These are phyloP conservation scores for Deakozyma indianensis DNA, from an alignment of 805 yeast genomes.

Conservation along the genomic window DNA sequence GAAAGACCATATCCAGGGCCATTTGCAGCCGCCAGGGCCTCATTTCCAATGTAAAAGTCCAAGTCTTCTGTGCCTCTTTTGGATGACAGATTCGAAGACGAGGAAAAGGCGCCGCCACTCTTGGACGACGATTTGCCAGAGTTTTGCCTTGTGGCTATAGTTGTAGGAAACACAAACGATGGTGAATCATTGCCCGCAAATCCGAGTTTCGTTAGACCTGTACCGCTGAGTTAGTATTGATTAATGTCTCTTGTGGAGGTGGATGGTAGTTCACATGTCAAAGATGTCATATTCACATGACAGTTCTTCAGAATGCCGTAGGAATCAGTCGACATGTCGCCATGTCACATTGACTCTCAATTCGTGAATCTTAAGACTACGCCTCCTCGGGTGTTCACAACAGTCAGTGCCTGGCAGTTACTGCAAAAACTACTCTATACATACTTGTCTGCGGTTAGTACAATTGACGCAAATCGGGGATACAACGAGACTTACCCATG, in stretches of 20 bases:
- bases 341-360: no score
- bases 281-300: no score
- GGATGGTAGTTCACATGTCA: no score
- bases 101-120: constrained; percentile 7
- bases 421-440: no score
- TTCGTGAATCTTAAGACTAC: no score
- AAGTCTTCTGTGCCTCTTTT: constrained; percentile 88
- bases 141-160: constrained; percentile 55
- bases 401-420: no score
- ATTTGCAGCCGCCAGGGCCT: constrained; percentile 81
- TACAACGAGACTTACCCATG: constrained; percentile 59
- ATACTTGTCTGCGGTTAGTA: constrained; percentile 4
- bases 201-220: constrained; percentile 93
- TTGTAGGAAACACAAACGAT: constrained; percentile 93
- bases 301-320: no score
- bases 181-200: constrained; percentile 98
- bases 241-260: no score
- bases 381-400: no score
- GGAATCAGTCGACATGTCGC: no score
- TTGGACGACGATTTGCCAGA: constrained; percentile 21
- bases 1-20: constrained; percentile 78
- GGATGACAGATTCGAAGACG: constrained; percentile 35
- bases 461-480: neutral
- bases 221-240: constrained; percentile 52
- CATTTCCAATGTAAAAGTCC: constrained; percentile 92